Evolutionary conservation across 1,284 basidiomycete species (phyloP), one percentile per base, ranked within the genome.

Genomic region (Leccinum subrobustum): DNA sequence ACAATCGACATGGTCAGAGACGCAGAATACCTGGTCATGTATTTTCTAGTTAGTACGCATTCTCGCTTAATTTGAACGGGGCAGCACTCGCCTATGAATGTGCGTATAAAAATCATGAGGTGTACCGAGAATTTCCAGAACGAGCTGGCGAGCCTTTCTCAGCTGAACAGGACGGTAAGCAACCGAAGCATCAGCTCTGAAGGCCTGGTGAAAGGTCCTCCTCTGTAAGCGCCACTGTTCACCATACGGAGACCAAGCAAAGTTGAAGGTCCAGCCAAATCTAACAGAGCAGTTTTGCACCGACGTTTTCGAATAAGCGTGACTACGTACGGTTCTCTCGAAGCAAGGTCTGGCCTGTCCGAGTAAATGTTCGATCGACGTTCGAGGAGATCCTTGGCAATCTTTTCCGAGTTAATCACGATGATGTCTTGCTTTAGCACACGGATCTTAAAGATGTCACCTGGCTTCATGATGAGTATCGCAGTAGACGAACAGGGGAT

Each of bases 121-220:
- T 4, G 56, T 1, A 6, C 18, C 12, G 37, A 71, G 56, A 47
- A 73, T 50, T 31, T 71, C 56, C 59, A 57, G 33, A 35, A 62
- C 16, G 33, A 70, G 65, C 53, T 63, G 50, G 25, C 60, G 63
- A 14, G 60, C 60, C 48, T 74, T 73, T 53, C 14, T 59, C 23
- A 71, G 20, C 31, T 69, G 71, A 18, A 67, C 39, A 6, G 68
- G 70, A 48, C 29, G 70, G 27, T 62, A 69, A 6, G 50, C 16
- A 31, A 61, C 35, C 1, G 62, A 16, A 1, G 70, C 63, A n/a
- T 74, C 67, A 4, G 63, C 59, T 44, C 65, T 58, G 35, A 74
- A 74, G 16, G 63, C 51, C 29, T 74, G 71, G 44, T 74, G 71
- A 44, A 71, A 73, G 2, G 73, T 51, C 39, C 60, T 61, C 54